Percentiles rank a stretch among this genome's conserved stretches.
These are phyloP conservation scores for Parascedosporium putredinis DNA, from an alignment of 2,329 filamentous ascomycete genomes.

Conservation along the genomic window DNA sequence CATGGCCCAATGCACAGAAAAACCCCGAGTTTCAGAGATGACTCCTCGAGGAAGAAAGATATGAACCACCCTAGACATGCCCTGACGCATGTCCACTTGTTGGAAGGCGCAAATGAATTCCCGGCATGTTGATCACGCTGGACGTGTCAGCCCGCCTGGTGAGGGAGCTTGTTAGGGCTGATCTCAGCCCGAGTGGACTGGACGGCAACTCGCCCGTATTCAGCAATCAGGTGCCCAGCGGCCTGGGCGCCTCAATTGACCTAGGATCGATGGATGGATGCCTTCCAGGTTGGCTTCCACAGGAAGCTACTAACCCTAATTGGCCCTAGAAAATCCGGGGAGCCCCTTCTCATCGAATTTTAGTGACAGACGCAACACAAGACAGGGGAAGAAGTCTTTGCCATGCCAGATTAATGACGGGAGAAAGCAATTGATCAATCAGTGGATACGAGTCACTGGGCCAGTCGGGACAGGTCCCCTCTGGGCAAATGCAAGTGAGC, in stretches of 20 bases:
- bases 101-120: too few species aligned
- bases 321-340: conserved; percentile 3
- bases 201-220: neutral
- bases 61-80: too few species aligned
- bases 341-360: neutral
- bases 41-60: too few species aligned
- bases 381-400: too few species aligned
- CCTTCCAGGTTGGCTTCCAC: neutral
- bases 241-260: too few species aligned
- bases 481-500: neutral
- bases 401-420: too few species aligned
- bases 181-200: neutral
- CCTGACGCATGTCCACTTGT: too few species aligned
- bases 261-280: too few species aligned
- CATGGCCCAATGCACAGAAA: too few species aligned
- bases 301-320: neutral
- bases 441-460: neutral
- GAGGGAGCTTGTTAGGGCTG: neutral
- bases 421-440: too few species aligned
- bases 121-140: neutral
- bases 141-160: neutral
- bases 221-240: neutral
- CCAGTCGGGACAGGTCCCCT: neutral
- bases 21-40: too few species aligned
- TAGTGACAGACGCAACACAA: neutral